Base-by-base conservation (phyloP, 495 filamentous ascomycete species). In the Xylaria flabelliformis region DNA sequence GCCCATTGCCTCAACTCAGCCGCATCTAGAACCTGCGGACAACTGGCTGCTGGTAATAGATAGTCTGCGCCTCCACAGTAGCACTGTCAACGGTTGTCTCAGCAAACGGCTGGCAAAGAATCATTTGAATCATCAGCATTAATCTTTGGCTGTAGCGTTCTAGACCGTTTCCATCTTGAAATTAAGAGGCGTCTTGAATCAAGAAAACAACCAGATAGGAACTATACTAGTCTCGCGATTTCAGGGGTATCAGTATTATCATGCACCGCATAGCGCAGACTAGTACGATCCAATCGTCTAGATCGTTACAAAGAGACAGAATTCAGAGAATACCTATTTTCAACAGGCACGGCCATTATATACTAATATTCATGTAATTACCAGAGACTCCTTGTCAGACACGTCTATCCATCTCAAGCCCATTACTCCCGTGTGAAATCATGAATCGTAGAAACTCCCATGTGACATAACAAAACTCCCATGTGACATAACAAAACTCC, bases 391-490 rank as follows among this genome's bases (percentile, higher is more conserved):
- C 67, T 55, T 24, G 41, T 62, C 4, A 50, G 15, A 26, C 44
- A 46, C 58, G 46, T 70, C 68, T 70, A 70, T 64, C 61, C 59
- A 46, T 32, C 34, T 59, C 32, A 44, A 55, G 53, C 44, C 68
- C 53, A 63, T 41, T 53, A 42, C 44, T 55, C 24, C 68, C 58
- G 7, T 63, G 44, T 70, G 67, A 70, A 53, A 70, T 64, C 58
- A 24, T 53, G 4, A 51, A 67, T 50, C 34, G 51, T 59, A 44
- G 41, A 66, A 72, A 72, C 59, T 61, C 68, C 48, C 26, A 63
- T 48, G 34, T 69, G 24, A 71, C 58, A 34, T 55, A 53, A 44
- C 46, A 26, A 0, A 72, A 72, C 59, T 61, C 68, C 48, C 26
- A 63, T 48, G 34, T 69, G 24, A 71, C 58, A 34, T 55, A 53